Evolutionary conservation across 2,329 filamentous ascomycete genomes (phyloP), one percentile per base, ranked within the genome.

Genomic region (Trichoderma endophyticum): DNA sequence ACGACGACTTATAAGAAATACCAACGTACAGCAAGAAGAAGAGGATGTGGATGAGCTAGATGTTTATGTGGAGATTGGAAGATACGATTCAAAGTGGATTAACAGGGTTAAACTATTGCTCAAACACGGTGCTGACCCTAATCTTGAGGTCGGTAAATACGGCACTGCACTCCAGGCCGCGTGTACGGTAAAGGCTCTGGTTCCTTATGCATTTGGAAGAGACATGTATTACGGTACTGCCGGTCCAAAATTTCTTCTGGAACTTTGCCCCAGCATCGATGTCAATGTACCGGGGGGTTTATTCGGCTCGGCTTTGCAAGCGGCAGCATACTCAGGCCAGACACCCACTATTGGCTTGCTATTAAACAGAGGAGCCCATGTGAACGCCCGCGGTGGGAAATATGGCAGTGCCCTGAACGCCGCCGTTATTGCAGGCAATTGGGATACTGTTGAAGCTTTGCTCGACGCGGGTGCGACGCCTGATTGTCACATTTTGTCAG

Each of bases 231-330:
- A n/a, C n/a, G 43, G 43, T 11, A 2, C 9, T 4, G n/a, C n/a
- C n/a, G 43, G 18, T 4, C 18, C 43, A 12, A 51, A 51, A 1
- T 0, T 18, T 32, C 48, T 73, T 14, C 54, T 73, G 8, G 30
- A 64, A 4, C 64, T 21, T 18, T 71, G 63, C 12, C 72, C 62
- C 3, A 36, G 12, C 7, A 64, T 73, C 57, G 63, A 75, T 56
- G 36, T 72, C 4, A 67, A 75, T 30, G 72, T 66, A 8, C n/a
- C 62, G 14, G 62, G 74, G 1, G 71, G 74, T 9, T 4, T 28
- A 6, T 76, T 71, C 34, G 70, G 71, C 21, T 74, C 72, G 5
- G 72, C 74, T 32, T 73, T 77, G 3, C 71, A 73, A 54, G 72
- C 73, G 26, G 74, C 75, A 30, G 75, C 73, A 26, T 64, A 18